Evolutionary conservation across 164 flowering plant genomes (phyloP).

Genomic region (Saururus chinensis): DNA sequence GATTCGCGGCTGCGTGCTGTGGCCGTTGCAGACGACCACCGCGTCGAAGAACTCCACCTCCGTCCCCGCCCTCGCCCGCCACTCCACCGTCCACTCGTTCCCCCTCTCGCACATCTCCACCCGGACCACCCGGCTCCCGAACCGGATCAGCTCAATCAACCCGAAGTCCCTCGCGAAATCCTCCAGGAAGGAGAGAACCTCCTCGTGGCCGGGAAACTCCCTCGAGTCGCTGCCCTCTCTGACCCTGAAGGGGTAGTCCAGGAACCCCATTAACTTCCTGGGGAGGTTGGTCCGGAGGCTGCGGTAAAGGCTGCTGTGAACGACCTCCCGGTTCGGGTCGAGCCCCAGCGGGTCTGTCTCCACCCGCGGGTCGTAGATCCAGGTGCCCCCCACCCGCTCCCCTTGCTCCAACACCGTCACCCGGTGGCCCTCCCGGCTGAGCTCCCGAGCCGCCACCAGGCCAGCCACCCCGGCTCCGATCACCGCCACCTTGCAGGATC

Average conservation of each 20-base stretch:
- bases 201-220: constrained; percentile 61
- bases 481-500: constrained; percentile 45
- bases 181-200: constrained; percentile 48
- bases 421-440: constrained; percentile 55
- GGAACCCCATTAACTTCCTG: constrained; percentile 64
- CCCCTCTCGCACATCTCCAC: constrained; percentile 34
- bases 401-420: constrained; percentile 56
- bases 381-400: constrained; percentile 54
- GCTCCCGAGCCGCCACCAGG: constrained; percentile 65
- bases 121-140: constrained; percentile 43
- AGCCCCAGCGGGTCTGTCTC: constrained; percentile 62
- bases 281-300: constrained; percentile 84
- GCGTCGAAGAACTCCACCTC: constrained; percentile 34
- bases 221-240: constrained; percentile 45
- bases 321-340: constrained; percentile 42
- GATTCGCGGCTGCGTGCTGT: constrained; percentile 37
- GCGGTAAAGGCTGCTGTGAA: constrained; percentile 62
- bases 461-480: constrained; percentile 88
- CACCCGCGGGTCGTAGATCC: constrained; percentile 47
- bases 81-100: constrained; percentile 38
- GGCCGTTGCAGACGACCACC: constrained; percentile 50
- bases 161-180: constrained; percentile 47
- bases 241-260: constrained; percentile 48
- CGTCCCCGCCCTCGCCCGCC: constrained; percentile 6
- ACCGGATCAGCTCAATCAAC: constrained; percentile 41